Evolutionary conservation across 129 eudicot genomes (phyloP).

Genomic region (Silybum marianum): DNA sequence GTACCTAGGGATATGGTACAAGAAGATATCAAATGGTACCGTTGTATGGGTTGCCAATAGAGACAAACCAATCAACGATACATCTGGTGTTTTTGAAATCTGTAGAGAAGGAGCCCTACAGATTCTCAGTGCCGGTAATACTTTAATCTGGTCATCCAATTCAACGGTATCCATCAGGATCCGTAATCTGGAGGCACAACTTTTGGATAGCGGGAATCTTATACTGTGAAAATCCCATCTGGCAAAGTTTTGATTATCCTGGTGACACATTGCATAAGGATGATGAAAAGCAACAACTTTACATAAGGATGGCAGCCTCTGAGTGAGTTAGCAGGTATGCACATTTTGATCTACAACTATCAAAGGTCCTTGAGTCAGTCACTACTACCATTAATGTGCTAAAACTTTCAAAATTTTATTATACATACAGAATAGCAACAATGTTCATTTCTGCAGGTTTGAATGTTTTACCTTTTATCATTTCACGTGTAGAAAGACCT

Average conservation of each 20-base stretch:
- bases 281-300: constrained; percentile 31
- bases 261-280: constrained; percentile 26
- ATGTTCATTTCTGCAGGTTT: not conserved
- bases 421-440: not conserved
- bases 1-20: constrained; percentile 37
- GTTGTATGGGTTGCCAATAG: constrained; percentile 44
- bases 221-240: constrained; percentile 24
- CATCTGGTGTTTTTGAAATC: constrained; percentile 30
- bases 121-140: constrained; percentile 7
- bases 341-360: not conserved
- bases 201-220: constrained; percentile 36
- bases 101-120: not conserved
- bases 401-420: too few species aligned
- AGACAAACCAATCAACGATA: constrained; percentile 28
- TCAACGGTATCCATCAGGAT: not conserved
- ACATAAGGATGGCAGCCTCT: constrained; percentile 42
- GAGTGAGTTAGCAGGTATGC: constrained; percentile 31
- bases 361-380: too few species aligned
- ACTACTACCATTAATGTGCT: not conserved
- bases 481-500: not conserved
- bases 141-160: constrained; percentile 28
- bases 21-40: constrained; percentile 12
- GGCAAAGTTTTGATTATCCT: constrained; percentile 46
- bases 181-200: constrained; percentile 1
- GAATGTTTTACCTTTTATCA: not conserved